Conservation (phyloP, 106 monocot genomes). For the Vanilla planifolia region DNA sequence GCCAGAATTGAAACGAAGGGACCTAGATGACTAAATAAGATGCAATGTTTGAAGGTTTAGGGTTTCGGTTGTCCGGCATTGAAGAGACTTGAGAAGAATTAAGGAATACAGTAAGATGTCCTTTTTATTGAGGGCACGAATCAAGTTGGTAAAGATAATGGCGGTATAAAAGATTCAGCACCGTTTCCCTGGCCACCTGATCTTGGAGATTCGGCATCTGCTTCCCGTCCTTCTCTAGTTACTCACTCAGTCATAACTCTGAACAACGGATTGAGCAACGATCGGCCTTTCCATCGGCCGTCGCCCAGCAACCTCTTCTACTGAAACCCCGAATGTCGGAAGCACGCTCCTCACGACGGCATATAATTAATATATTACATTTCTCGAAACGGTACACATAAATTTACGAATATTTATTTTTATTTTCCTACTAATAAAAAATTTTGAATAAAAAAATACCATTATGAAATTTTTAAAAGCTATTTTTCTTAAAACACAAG, state of each 20-base stretch:
- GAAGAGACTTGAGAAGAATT: slow-evolving; percentile 2
- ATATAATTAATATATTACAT: no score
- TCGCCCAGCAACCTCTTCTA: no score
- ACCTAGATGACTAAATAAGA: background rate
- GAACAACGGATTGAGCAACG: background rate
- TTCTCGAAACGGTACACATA: no score
- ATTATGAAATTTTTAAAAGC: no score
- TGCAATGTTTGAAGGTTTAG: slow-evolving; percentile 18
- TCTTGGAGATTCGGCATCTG: background rate
- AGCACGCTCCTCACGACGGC: no score
- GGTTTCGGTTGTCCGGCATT: slow-evolving; percentile 3
- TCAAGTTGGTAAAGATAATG: background rate
- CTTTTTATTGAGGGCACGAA: background rate
- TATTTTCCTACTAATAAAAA: no score
- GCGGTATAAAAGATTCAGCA: background rate
- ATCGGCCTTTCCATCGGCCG: no score
- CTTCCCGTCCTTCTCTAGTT: background rate
- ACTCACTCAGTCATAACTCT: background rate
- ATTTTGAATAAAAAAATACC: no score
- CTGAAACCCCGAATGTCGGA: no score
- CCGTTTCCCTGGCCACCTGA: slow-evolving; percentile 14
- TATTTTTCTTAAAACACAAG: no score
- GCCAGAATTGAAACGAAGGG: background rate
- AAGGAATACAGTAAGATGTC: slow-evolving; percentile 3
- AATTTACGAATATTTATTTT: no score